These are phyloP conservation scores for Calonectria multiphialidica DNA, from an alignment of 2,329 filamentous ascomycete genomes.

Conservation along the genomic window DNA sequence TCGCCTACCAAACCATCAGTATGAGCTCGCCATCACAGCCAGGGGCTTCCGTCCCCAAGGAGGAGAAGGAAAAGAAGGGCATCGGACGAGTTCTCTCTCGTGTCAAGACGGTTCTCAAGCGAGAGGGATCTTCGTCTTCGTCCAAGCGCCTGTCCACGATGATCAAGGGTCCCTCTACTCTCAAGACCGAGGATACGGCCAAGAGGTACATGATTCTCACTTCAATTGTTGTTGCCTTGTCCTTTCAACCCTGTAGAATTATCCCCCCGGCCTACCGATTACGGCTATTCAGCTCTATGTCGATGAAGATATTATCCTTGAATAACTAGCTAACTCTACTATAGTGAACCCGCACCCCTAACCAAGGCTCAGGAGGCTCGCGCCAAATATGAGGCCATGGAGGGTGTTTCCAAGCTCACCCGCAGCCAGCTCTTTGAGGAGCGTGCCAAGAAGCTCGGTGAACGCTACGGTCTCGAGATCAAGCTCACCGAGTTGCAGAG, in stretches of 20 bases:
- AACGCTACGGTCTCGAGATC: slow-evolving; percentile 68
- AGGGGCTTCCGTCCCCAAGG: slow-evolving; percentile 49
- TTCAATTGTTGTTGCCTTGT: background rate
- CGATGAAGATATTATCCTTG: background rate
- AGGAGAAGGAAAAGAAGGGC: slow-evolving; percentile 58
- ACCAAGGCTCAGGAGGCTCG: slow-evolving; percentile 42
- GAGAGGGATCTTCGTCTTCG: slow-evolving; percentile 48
- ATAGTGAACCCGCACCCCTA: slow-evolving; percentile 34
- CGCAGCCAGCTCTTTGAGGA: slow-evolving; percentile 67
- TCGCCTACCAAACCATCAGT: slow-evolving; percentile 17
- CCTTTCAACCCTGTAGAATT: background rate
- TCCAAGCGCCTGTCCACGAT: slow-evolving; percentile 44
- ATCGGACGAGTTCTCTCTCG: slow-evolving; percentile 61
- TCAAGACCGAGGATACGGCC: slow-evolving; percentile 39
- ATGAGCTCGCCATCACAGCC: slow-evolving; percentile 60
- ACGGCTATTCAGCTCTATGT: background rate
- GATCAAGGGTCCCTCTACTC: slow-evolving; percentile 30
- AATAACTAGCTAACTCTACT: slow-evolving; percentile 3
- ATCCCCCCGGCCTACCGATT: background rate
- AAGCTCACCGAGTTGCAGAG: slow-evolving; percentile 66
- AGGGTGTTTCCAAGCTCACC: slow-evolving; percentile 56
- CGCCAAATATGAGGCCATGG: slow-evolving; percentile 45
- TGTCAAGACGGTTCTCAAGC: slow-evolving; percentile 64
- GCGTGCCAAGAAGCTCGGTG: slow-evolving; percentile 66
- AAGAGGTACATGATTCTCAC: slow-evolving; percentile 39